Conservation (phyloP, 2,329 filamentous ascomycete genomes). For the Lecanicillium sp. region DNA sequence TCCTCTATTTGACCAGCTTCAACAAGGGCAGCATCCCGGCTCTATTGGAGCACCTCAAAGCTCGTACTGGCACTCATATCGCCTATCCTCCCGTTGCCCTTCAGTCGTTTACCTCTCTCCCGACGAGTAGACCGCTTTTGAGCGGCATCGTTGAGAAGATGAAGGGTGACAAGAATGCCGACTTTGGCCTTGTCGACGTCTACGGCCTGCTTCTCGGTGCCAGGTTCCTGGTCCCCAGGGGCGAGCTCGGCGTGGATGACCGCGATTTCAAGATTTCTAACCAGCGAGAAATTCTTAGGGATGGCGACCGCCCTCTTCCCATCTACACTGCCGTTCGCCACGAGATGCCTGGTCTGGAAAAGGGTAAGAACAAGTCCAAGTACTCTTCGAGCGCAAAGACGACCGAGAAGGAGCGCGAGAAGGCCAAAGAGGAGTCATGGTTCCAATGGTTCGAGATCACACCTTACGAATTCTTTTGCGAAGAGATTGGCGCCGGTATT, state of each 20-base stretch:
- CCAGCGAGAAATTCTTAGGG: slow-evolving; percentile 68
- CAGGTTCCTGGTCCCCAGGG: slow-evolving; percentile 74
- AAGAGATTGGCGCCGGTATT: slow-evolving; percentile 86
- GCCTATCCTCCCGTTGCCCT: slow-evolving; percentile 86
- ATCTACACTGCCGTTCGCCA: slow-evolving; percentile 96
- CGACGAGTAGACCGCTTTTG: slow-evolving; percentile 87
- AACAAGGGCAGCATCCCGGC: slow-evolving; percentile 59
- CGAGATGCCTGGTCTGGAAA: slow-evolving; percentile 70
- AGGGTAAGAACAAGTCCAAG: slow-evolving; percentile 20
- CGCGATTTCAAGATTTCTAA: slow-evolving; percentile 86
- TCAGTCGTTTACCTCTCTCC: slow-evolving; percentile 73
- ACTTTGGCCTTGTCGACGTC: slow-evolving; percentile 87
- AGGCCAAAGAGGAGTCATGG: slow-evolving; percentile 66
- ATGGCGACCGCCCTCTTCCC: slow-evolving; percentile 77
- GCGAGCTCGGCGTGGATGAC: slow-evolving; percentile 67
- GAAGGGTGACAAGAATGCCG: slow-evolving; percentile 62
- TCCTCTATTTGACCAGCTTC: slow-evolving; percentile 71
- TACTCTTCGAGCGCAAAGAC: slow-evolving; percentile 25
- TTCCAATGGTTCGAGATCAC: slow-evolving; percentile 98
- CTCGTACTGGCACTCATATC: slow-evolving; percentile 79
- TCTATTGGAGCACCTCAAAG: slow-evolving; percentile 80
- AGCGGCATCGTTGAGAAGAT: slow-evolving; percentile 88
- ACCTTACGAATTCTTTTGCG: slow-evolving; percentile 91
- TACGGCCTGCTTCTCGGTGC: slow-evolving; percentile 85
- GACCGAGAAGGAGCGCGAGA: slow-evolving; percentile 45